Conservation (phyloP, 2,329 filamentous ascomycete species). For the Aureobasidium sp. region DNA sequence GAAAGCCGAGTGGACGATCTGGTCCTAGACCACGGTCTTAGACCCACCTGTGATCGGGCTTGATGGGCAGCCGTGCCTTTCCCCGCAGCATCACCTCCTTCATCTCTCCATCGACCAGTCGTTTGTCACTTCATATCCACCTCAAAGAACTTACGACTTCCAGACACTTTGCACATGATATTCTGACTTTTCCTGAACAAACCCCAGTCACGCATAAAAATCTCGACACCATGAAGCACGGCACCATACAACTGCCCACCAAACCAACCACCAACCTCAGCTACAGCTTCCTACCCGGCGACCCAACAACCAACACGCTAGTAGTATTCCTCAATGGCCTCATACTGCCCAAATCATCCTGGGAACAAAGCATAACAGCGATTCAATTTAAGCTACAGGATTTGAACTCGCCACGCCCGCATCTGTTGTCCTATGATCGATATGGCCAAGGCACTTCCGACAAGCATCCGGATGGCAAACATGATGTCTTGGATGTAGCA, state of each 20-base stretch:
- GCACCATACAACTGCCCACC: neutral
- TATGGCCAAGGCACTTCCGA: constrained; percentile 51
- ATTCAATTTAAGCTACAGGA: constrained; percentile 14
- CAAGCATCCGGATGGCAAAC: constrained; percentile 28
- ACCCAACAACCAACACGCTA: constrained; percentile 23
- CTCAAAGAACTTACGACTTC: no score
- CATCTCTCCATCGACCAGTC: no score
- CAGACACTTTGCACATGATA: no score
- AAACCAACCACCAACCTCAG: neutral
- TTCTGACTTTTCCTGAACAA: no score
- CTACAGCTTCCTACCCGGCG: neutral
- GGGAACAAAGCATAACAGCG: constrained; percentile 29
- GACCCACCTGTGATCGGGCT: no score
- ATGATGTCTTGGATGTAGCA: neutral
- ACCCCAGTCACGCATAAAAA: neutral
- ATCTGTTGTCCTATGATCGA: constrained; percentile 51
- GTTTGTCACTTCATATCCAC: no score
- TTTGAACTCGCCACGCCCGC: constrained; percentile 28
- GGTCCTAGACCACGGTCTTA: no score
- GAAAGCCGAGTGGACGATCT: no score
- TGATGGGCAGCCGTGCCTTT: no score
- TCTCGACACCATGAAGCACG: neutral
- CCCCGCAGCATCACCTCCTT: no score
- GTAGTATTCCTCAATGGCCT: constrained; percentile 42
- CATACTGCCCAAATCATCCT: constrained; percentile 34